These are phyloP conservation scores for Phalaenopsis equestris DNA, from an alignment of 106 monocot species.

Conservation along the genomic window DNA sequence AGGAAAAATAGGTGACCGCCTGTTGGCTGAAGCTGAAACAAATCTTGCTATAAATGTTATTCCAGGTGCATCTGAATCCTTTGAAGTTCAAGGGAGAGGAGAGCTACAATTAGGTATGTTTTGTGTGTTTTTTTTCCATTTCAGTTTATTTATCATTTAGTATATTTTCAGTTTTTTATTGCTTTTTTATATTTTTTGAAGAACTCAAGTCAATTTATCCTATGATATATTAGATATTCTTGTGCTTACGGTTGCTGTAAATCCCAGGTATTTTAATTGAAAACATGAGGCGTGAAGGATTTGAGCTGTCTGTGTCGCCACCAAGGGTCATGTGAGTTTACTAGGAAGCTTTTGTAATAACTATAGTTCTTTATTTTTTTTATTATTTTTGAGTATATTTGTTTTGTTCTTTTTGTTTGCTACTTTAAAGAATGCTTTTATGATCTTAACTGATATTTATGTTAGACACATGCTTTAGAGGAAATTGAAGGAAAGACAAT, in stretches of 20 bases:
- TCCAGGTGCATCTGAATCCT: conserved; percentile 91
- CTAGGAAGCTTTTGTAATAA: background rate
- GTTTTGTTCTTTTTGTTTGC: background rate
- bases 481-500: background rate
- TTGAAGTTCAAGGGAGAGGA: conserved; percentile 99
- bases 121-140: background rate
- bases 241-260: background rate
- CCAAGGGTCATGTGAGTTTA: conserved; percentile 89
- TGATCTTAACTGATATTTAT: background rate
- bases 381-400: background rate
- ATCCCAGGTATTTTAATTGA: conserved; percentile 89
- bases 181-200: background rate
- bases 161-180: background rate
- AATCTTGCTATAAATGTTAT: conserved; percentile 98
- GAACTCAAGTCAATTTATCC: background rate
- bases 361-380: background rate
- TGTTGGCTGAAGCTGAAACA: conserved; percentile 91
- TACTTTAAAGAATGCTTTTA: background rate
- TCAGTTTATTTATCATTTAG: background rate
- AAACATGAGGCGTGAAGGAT: conserved; percentile 99
- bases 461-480: background rate
- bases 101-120: conserved; percentile 89
- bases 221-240: background rate
- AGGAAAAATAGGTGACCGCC: conserved; percentile 89
- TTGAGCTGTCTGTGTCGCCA: conserved; percentile 98